Base-by-base conservation (phyloP, 139 green algal species). In the Nannochloris sp. region DNA sequence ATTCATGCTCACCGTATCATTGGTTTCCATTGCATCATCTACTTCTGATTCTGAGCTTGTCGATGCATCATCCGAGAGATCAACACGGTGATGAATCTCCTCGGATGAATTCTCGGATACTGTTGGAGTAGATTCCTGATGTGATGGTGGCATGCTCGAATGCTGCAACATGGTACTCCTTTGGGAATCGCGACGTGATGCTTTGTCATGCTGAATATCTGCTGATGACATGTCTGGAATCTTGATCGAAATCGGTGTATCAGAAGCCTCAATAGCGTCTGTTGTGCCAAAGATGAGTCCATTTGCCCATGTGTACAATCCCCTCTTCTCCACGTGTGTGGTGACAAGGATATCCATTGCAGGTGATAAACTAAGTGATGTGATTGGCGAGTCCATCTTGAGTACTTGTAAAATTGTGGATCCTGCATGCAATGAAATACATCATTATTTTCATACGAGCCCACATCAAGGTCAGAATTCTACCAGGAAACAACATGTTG, bases 271-370 rank as follows among this genome's bases (percentile, higher is more conserved):
- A 9, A 79, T 48, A 43, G 73, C 65, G 5, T 37, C 72, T 15
- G 65, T 71, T n/a, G 34, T 69, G n/a, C 83, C 85, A 74, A 89
- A 91, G 40, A 84, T 43, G 44, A 75, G 11, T 67, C 85, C 76
- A 75, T 96, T 97, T 54, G 73, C 70, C 94, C 94, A 99, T 19
- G 97, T 80, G 74, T 95, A 97, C 44, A 99, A 83, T n/a, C 92
- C 93, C 1, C 83, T 76, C 5, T 64, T 62, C 64, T 87, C 84
- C 51, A 81, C 78, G 68, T 98, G 90, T 0, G 79, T 73, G 16
- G 94, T 99, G 61, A 92, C 94, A 43, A 99, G 83, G 68, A 97
- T 65, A 70, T 97, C 91, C 61, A 85, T 78, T 44, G 50, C 58
- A 27, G 87, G 84, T 4, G 82, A 86, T n/a, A 96, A 80, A 25